Percentiles rank a stretch among this genome's conserved stretches.
Evolutionary conservation across 2,329 filamentous ascomycete species (phyloP).

Genomic region (Talaromyces sp.): DNA sequence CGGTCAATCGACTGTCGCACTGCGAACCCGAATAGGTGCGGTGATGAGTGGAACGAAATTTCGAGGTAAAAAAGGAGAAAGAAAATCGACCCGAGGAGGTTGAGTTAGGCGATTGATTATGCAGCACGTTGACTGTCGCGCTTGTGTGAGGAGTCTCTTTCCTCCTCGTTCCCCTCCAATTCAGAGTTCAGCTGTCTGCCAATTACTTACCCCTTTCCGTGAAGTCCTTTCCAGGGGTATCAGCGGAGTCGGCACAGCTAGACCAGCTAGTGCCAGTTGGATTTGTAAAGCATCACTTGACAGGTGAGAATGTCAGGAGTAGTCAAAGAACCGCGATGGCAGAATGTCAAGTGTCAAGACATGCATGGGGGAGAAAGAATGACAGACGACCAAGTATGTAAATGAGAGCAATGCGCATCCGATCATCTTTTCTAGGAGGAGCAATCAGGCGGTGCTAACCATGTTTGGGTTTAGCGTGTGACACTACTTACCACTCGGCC

Average conservation of each 20-base stretch:
- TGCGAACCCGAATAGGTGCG: background rate
- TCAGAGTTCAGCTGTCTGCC: background rate
- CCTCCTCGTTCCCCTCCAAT: background rate
- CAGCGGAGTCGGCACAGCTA: background rate
- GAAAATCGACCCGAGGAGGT: background rate
- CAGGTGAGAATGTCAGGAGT: background rate
- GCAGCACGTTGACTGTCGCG: background rate
- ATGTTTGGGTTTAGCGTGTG: background rate
- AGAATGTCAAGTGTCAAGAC: background rate
- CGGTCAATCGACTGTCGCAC: background rate
- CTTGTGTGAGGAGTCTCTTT: background rate
- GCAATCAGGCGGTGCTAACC: background rate
- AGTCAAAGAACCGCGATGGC: background rate
- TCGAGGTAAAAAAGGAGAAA: background rate
- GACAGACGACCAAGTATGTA: background rate
- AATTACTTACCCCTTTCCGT: conserved; percentile 9
- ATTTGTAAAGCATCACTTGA: conserved; percentile 4
- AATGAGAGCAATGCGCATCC: background rate
- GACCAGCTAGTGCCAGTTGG: background rate
- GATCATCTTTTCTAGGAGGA: background rate
- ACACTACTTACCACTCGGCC: background rate
- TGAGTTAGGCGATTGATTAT: background rate
- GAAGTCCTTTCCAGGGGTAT: conserved; percentile 11
- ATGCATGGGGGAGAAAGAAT: background rate
- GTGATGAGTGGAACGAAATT: background rate